phyloP scores from a whole-genome alignment of 2,329 filamentous ascomycete genomes.

The Fusarium sp. region DNA sequence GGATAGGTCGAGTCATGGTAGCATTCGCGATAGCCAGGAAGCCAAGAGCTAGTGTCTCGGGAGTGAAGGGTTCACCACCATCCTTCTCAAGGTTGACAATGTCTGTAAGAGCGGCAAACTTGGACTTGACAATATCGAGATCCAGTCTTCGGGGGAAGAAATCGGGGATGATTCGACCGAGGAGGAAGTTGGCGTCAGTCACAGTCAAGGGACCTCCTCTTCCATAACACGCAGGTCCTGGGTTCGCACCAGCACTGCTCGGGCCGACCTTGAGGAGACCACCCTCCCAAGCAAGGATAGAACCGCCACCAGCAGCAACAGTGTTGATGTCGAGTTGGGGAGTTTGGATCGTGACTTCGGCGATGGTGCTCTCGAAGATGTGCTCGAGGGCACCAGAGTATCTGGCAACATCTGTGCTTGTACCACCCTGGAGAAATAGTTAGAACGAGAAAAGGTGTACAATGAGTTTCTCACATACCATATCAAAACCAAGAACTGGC shows the following conservation, averaged over 20 bases:
- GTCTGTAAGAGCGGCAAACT: slow-evolving; percentile 56
- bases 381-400: slow-evolving; percentile 78
- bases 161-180: slow-evolving; percentile 70
- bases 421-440: slow-evolving; percentile 60
- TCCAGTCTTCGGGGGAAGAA: slow-evolving; percentile 69
- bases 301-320: slow-evolving; percentile 66
- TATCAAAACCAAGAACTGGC: slow-evolving; percentile 45
- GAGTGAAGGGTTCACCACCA: slow-evolving; percentile 29
- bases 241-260: slow-evolving; percentile 78
- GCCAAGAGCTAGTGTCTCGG: slow-evolving; percentile 67
- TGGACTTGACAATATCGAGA: slow-evolving; percentile 51
- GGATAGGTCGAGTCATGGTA: slow-evolving; percentile 79
- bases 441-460: not conserved
- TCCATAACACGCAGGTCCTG: slow-evolving; percentile 78
- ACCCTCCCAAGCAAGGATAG: slow-evolving; percentile 73
- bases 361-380: slow-evolving; percentile 78
- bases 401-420: slow-evolving; percentile 77
- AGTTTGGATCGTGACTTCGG: slow-evolving; percentile 77
- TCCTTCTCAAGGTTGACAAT: slow-evolving; percentile 43
- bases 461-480: slow-evolving; percentile 9
- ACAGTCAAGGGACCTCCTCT: slow-evolving; percentile 78
- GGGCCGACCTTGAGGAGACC: slow-evolving; percentile 79
- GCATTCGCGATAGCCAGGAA: slow-evolving; percentile 82
- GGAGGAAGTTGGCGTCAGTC: slow-evolving; percentile 78
- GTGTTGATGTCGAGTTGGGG: slow-evolving; percentile 83